Base-by-base conservation (phyloP, 441 rosid genomes). In the Dalechampia spathulata region DNA sequence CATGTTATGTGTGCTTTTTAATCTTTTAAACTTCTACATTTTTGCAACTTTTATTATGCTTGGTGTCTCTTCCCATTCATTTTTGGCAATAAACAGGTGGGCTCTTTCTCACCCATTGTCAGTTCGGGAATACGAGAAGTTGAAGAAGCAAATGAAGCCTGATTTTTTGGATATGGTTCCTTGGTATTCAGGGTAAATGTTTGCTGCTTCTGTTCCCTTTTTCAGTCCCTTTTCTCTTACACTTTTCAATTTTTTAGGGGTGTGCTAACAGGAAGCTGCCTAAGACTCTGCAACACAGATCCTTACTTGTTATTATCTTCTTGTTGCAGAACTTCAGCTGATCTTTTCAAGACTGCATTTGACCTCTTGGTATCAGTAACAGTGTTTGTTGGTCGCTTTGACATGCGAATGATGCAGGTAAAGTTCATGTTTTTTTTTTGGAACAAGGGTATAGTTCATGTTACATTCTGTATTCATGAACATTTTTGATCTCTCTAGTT, bases 391-490 rank as follows among this genome's bases (percentile, higher is more conserved):
- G 99, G 99, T 49, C 94, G 99, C 63, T 94, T 94, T 83, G 99
- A 94, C 74, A 94, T 94, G 99, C 92, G 99, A 39, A 94, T 94
- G 99, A 93, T 94, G 96, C 99, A 94, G 96, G 99, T 90, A 55
- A 54, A 25, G 41, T 59, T 60, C 23, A 34, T 45, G 55, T 22
- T 22, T 2, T 56, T 7, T 7, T 6, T n/a, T n/a, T n/a, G n/a
- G n/a, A n/a, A n/a, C n/a, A n/a, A n/a, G n/a, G n/a, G n/a, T n/a
- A n/a, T n/a, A n/a, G n/a, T n/a, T n/a, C n/a, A n/a, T n/a, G n/a
- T n/a, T n/a, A n/a, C n/a, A n/a, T 5, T 16, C 13, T 48, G 7
- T 58, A 22, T 68, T 28, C 59, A 37, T 58, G 59, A 20, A 52
- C 36, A 39, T 39, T 15, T n/a, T 32, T n/a, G n/a, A n/a, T n/a